Conservation (phyloP, 495 filamentous ascomycete species). For the Talaromyces ruber region DNA sequence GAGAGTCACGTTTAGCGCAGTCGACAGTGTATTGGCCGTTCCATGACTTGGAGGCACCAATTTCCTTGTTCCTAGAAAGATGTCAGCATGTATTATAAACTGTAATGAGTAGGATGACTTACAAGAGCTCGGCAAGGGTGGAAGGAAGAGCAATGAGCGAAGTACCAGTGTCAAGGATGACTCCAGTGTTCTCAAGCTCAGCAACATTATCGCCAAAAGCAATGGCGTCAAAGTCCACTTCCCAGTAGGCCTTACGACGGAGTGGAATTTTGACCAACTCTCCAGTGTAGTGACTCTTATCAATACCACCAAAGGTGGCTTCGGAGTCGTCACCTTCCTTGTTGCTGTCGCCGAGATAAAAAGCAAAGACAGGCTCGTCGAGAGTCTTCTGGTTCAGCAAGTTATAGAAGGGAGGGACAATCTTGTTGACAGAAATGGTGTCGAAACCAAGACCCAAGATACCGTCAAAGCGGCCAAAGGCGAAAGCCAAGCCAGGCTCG, state of each 20-base stretch:
- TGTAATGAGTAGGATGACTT: conserved; percentile 19
- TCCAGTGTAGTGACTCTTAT: conserved; percentile 79
- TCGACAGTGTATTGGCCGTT: conserved; percentile 94
- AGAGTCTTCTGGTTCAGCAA: conserved; percentile 83
- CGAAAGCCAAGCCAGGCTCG: conserved; percentile 95
- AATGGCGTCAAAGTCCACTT: conserved; percentile 92
- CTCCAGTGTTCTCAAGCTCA: conserved; percentile 85
- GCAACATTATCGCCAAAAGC: conserved; percentile 75
- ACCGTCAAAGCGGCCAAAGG: conserved; percentile 96
- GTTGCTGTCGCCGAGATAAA: conserved; percentile 79
- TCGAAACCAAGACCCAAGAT: conserved; percentile 94
- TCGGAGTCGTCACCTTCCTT: conserved; percentile 71
- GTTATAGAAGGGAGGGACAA: conserved; percentile 92
- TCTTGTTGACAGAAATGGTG: conserved; percentile 91
- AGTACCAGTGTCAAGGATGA: conserved; percentile 97
- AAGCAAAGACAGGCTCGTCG: conserved; percentile 90
- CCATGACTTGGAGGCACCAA: conserved; percentile 94
- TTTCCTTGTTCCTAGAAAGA: conserved; percentile 68
- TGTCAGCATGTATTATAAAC: conserved; percentile 16
- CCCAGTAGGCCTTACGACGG: conserved; percentile 99
- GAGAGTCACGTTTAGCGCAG: conserved; percentile 68
- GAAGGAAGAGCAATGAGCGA: conserved; percentile 93
- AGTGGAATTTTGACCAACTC: conserved; percentile 89
- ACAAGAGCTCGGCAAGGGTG: conserved; percentile 88
- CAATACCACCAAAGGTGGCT: conserved; percentile 85